Evolutionary conservation across 306 rosid genomes (phyloP), one percentile per base, ranked within the genome.

Genomic region (Vigna reflexopilosa): DNA sequence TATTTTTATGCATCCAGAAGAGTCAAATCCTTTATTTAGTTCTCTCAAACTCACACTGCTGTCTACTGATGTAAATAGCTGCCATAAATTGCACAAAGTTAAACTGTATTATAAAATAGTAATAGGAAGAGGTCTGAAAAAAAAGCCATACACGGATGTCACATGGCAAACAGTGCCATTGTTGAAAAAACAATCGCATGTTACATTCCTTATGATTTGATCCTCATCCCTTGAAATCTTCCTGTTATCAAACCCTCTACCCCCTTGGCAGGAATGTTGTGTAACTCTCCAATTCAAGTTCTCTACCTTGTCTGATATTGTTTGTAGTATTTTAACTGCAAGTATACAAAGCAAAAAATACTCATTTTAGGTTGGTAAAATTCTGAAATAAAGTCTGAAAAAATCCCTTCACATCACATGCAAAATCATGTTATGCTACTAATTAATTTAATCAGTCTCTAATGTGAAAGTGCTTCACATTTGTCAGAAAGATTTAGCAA

Each of bases 291-390:
- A 89, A 19, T 66, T 58, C 74, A 79, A 7, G 45, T 76, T 83
- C 78, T 38, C 50, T 47, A 92, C 56, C 20, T 87, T 83, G 57
- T 66, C 58, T 5, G 91, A 86, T 75, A 92, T 89, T 85, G 92
- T 70, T 84, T 82, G 79, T 4, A 88, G 81, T 15, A 63, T 13
- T 72, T 81, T 74, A 75, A 81, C 91, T 88, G 86, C n/a, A 63
- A 26, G 9, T 17, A 3, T n/a, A 59, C 10, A 63, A 81, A 6
- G 40, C 36, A 54, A 63, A 15, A 14, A 44, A 59, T 0, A 22
- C 15, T 44, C 30, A 54, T 52, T 55, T 10, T 52, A 19, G 28
- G 64, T 16, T 76, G 19, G 15, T 63, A 11, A 42, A 72, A 22
- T 30, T 36, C 20, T 28, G 24, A 59, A 28, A 59, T 59, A 59